Evolutionary conservation across 1,284 basidiomycete species (phyloP).

Genomic region (Boletus putidus): DNA sequence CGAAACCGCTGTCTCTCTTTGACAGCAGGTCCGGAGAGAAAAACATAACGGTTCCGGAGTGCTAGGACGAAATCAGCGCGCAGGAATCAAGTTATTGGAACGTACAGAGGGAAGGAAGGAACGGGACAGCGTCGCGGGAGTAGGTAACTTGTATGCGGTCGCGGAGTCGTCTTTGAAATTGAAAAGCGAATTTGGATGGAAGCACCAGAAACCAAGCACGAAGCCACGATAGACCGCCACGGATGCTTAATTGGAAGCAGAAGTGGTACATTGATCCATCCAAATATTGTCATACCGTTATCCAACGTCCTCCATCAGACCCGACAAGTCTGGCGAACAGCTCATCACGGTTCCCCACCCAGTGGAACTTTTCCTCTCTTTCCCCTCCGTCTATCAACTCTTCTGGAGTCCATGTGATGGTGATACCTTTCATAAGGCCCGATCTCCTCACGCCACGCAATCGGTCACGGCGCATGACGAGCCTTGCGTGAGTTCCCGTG

Average conservation of each 20-base stretch:
- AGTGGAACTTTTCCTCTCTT: constrained; percentile 55
- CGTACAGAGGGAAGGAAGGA: not conserved
- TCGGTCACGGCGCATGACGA: constrained; percentile 47
- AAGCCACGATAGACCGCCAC: constrained; percentile 20
- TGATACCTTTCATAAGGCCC: constrained; percentile 53
- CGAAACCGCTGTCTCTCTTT: constrained; percentile 76
- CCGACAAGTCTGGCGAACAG: constrained; percentile 68
- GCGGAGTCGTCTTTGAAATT: constrained; percentile 1
- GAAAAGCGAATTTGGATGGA: constrained; percentile 11
- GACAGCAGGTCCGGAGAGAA: constrained; percentile 72
- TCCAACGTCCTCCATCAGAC: constrained; percentile 44
- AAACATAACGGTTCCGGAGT: constrained; percentile 53
- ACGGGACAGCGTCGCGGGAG: not conserved
- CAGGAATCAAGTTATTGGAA: not conserved
- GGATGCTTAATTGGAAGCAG: constrained; percentile 16
- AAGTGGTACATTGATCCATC: constrained; percentile 13
- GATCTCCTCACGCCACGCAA: constrained; percentile 60
- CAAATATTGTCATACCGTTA: constrained; percentile 32
- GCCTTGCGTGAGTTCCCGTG: constrained; percentile 46
- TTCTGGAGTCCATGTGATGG: constrained; percentile 47
- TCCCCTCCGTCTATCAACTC: constrained; percentile 32
- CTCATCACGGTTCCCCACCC: constrained; percentile 63
- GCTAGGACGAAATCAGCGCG: not conserved
- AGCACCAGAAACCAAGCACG: constrained; percentile 28
- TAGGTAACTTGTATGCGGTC: constrained; percentile 2